Evolutionary conservation across 352 stramenopile genomes (phyloP).

Genomic region (Globisporangium paroecandrum): DNA sequence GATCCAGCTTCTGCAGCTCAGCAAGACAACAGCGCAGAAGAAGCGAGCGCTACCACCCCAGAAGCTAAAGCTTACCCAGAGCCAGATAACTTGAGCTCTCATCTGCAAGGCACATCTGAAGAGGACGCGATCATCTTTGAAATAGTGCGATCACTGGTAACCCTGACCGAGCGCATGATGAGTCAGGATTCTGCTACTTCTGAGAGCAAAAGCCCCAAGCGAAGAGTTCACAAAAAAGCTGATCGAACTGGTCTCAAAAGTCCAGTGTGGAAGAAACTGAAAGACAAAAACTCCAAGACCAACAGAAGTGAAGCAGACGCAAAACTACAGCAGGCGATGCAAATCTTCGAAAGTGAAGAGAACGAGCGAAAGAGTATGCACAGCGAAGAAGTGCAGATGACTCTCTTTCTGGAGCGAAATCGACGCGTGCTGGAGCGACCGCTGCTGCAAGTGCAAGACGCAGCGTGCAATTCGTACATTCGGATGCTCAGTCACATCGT

Average conservation of each 20-base stretch:
- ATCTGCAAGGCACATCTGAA: not conserved
- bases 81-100: not conserved
- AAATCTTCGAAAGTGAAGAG: slow-evolving; percentile 45
- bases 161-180: slow-evolving; percentile 18
- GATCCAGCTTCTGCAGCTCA: not conserved
- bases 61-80: not conserved
- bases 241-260: not conserved
- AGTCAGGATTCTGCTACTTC: not conserved
- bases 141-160: slow-evolving; percentile 16
- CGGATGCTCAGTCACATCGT: slow-evolving; percentile 51
- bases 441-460: slow-evolving; percentile 44
- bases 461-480: slow-evolving; percentile 43
- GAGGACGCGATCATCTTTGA: slow-evolving; percentile 17
- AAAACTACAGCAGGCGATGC: slow-evolving; percentile 22
- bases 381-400: slow-evolving; percentile 41
- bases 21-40: not conserved
- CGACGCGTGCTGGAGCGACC: slow-evolving; percentile 37
- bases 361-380: slow-evolving; percentile 41
- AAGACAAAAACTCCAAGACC: slow-evolving; percentile 3
- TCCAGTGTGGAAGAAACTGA: slow-evolving; percentile 15
- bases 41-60: not conserved
- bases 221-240: not conserved
- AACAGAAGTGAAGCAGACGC: slow-evolving; percentile 5
- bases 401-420: slow-evolving; percentile 46
- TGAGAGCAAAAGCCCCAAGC: not conserved